Percentiles rank a stretch among this genome's conserved stretches.
Evolutionary conservation across 768 basidiomycete species (phyloP).

Genomic region (Boletus huronensis): DNA sequence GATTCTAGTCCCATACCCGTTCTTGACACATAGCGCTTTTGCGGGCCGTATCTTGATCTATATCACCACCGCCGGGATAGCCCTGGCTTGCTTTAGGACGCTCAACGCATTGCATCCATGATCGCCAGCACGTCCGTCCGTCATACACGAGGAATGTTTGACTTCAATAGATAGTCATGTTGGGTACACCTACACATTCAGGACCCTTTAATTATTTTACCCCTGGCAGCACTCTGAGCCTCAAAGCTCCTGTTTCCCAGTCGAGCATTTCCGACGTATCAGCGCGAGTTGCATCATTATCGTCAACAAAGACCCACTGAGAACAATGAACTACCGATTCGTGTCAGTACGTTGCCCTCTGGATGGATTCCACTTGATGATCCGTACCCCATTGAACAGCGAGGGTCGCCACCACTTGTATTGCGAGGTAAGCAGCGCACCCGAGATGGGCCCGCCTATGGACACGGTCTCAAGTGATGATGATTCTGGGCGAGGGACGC

Average conservation of each 20-base stretch:
- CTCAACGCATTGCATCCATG: constrained; percentile 56
- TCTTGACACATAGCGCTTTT: constrained; percentile 61
- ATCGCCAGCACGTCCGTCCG: neutral
- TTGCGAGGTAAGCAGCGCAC: constrained; percentile 46
- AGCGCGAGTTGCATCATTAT: constrained; percentile 7
- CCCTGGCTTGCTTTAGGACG: constrained; percentile 50
- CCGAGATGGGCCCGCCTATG: constrained; percentile 52
- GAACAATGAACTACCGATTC: constrained; percentile 6
- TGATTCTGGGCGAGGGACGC: constrained; percentile 6
- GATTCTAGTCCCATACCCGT: constrained; percentile 74
- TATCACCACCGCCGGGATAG: constrained; percentile 45
- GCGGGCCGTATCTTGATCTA: constrained; percentile 59
- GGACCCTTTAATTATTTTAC: neutral
- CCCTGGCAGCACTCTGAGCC: neutral
- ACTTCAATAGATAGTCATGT: neutral
- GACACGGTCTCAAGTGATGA: neutral
- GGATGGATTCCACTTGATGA: neutral
- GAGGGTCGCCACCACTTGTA: constrained; percentile 58
- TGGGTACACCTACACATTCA: neutral
- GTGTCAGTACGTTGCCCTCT: neutral
- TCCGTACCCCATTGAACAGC: constrained; percentile 46
- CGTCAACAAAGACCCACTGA: constrained; percentile 7
- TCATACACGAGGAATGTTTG: neutral
- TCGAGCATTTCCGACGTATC: neutral
- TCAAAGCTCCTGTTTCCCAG: neutral